These are phyloP conservation scores for Xylaria sp. DNA, from an alignment of 2,329 filamentous ascomycete species.

Conservation along the genomic window DNA sequence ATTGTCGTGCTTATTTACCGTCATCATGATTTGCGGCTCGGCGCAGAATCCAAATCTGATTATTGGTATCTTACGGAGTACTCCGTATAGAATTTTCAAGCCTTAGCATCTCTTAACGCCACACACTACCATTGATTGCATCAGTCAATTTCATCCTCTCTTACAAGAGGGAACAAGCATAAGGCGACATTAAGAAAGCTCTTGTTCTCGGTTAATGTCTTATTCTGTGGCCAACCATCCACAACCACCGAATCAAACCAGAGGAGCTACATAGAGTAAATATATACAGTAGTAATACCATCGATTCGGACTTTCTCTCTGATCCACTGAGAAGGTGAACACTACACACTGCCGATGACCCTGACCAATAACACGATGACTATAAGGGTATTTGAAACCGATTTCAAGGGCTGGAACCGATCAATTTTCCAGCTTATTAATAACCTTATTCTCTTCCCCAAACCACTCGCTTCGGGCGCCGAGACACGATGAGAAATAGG, in stretches of 20 bases:
- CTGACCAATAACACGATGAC: conserved; percentile 2
- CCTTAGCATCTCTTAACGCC: neutral
- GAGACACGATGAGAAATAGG: neutral
- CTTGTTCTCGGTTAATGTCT: neutral
- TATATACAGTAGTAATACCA: neutral
- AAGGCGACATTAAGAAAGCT: neutral
- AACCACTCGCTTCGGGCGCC: neutral
- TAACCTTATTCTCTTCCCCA: conserved; percentile 15
- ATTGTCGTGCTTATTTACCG: conserved; percentile 11
- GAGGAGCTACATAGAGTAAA: no score
- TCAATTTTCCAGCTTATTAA: conserved; percentile 8
- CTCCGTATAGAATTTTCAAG: no score
- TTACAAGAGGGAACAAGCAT: neutral
- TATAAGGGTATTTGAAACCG: conserved; percentile 5
- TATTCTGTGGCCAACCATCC: neutral
- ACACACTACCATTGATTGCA: no score
- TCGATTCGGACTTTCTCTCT: neutral
- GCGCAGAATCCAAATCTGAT: conserved; percentile 2
- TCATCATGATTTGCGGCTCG: conserved; percentile 1
- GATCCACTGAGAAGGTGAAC: conserved; percentile 1
- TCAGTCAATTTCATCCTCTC: neutral
- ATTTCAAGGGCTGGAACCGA: conserved; percentile 10
- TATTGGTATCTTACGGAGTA: no score
- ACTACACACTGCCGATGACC: neutral
- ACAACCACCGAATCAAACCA: neutral